Base-by-base conservation (phyloP, 148 eudicot genomes). In the Rhododendron henanense region DNA sequence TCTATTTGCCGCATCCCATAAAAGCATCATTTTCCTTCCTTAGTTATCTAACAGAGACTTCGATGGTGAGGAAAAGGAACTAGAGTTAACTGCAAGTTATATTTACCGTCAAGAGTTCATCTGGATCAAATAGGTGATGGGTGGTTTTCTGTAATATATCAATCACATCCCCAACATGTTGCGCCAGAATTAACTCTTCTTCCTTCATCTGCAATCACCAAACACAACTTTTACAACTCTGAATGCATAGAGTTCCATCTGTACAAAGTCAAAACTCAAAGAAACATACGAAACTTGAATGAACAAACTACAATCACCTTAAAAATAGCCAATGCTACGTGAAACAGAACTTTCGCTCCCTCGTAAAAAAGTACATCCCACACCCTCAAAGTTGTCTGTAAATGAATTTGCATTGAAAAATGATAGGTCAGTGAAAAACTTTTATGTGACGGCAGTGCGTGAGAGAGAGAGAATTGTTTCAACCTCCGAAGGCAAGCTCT, bases 401-500 rank as follows among this genome's bases (percentile, higher is more conserved):
- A 81, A 86, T 18, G 33, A 84, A 81, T 82, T 86, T 23, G 73
- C 84, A 85, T 31, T 75, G 5, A 74, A 28, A 33, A 73, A 31
- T 13, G 10, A 51, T 13, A 25, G 55, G 11, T 81, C 50, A 35
- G 35, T 21, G 53, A 81, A 39, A 25, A 35, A 28, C n/a, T 37
- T 55, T 3, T 14, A 53, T 5, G 31, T 41, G 39, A 39, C 44
- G 3, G 5, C 48, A 37, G 45, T 53, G 19, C 31, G 35, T 39
- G 82, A 83, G 83, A 65, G 33, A 57, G 85, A 79, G 82, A 63
- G 23, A 75, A 14, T 5, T 18, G 51, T 87, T 51, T 55, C 71
- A 85, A 96, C 99, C 99, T 97, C 99, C 3, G 99, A 95, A 45
- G 99, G 99, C 89, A 95, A 93, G 94, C 99, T 97, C 90, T 97